Percentiles rank a stretch among this genome's conserved stretches.
Conservation (phyloP, 306 rosid genomes). For the Pyrus pyrifolia region DNA sequence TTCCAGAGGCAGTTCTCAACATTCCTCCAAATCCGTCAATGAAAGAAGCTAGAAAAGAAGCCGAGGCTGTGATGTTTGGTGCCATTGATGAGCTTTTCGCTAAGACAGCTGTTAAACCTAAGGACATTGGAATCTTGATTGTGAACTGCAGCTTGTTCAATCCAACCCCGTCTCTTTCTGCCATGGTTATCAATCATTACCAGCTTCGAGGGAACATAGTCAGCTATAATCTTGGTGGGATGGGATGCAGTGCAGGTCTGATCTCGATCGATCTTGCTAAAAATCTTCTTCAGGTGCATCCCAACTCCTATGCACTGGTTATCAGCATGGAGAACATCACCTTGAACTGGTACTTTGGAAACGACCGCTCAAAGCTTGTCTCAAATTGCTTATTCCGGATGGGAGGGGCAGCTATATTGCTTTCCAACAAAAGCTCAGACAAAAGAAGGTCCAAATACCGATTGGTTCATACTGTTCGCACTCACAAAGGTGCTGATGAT, state of each 20-base stretch:
- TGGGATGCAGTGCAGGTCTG: constrained; percentile 96
- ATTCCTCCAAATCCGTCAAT: constrained; percentile 89
- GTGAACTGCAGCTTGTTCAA: constrained; percentile 87
- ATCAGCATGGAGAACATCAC: constrained; percentile 96
- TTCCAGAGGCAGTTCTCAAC: constrained; percentile 80
- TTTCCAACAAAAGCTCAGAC: constrained; percentile 67
- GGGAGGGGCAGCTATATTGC: constrained; percentile 88
- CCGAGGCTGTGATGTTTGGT: constrained; percentile 77
- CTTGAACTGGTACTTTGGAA: constrained; percentile 91
- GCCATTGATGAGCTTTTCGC: constrained; percentile 72
- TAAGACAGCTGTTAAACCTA: constrained; percentile 68
- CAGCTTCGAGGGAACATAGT: constrained; percentile 78
- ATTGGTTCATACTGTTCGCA: constrained; percentile 64
- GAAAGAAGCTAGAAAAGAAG: constrained; percentile 93
- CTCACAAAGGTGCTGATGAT: constrained; percentile 82
- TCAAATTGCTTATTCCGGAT: constrained; percentile 78
- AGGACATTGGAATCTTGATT: constrained; percentile 79
- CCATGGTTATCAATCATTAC: constrained; percentile 81
- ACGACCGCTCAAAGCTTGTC: constrained; percentile 82
- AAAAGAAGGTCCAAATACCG: constrained; percentile 76
- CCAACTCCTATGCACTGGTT: constrained; percentile 73
- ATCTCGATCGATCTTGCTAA: constrained; percentile 84
- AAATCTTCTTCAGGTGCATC: constrained; percentile 81
- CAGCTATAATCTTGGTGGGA: constrained; percentile 79
- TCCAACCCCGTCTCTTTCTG: constrained; percentile 90